These are phyloP conservation scores for Parietaria judaica DNA, from an alignment of 306 rosid species.

Conservation along the genomic window DNA sequence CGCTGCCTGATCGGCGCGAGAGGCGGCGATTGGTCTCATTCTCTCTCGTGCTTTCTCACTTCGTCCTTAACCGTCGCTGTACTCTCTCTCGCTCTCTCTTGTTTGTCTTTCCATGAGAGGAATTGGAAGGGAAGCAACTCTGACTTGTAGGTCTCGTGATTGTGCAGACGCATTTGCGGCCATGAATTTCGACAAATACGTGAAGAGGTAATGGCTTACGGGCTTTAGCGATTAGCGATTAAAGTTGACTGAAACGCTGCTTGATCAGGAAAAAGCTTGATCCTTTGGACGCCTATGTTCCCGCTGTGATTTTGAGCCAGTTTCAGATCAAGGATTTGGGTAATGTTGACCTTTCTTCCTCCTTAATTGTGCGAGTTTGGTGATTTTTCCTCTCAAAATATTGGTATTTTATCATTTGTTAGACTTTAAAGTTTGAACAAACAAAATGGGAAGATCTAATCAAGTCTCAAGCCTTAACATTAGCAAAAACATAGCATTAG, in stretches of 20 bases:
- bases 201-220: conserved; percentile 45
- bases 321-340: conserved; percentile 85
- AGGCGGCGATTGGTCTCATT: conserved; percentile 59
- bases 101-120: neutral
- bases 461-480: too few relatives aligned
- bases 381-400: too few relatives aligned
- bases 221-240: neutral
- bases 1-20: conserved; percentile 48
- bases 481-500: too few relatives aligned
- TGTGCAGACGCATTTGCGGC: conserved; percentile 56
- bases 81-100: conserved; percentile 4
- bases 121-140: neutral
- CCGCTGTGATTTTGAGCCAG: conserved; percentile 73
- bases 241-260: too few relatives aligned
- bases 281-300: conserved; percentile 76
- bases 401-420: neutral
- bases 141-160: conserved; percentile 2
- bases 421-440: neutral
- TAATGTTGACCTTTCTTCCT: conserved; percentile 17
- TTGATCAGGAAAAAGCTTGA: conserved; percentile 68
- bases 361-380: too few relatives aligned
- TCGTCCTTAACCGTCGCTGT: conserved; percentile 48
- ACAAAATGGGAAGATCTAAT: too few relatives aligned
- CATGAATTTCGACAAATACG: conserved; percentile 51
- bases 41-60: conserved; percentile 47